These are phyloP conservation scores for Rhipidocladum racemiflorum DNA, from an alignment of 176 grass and related monocot species.

Conservation along the genomic window DNA sequence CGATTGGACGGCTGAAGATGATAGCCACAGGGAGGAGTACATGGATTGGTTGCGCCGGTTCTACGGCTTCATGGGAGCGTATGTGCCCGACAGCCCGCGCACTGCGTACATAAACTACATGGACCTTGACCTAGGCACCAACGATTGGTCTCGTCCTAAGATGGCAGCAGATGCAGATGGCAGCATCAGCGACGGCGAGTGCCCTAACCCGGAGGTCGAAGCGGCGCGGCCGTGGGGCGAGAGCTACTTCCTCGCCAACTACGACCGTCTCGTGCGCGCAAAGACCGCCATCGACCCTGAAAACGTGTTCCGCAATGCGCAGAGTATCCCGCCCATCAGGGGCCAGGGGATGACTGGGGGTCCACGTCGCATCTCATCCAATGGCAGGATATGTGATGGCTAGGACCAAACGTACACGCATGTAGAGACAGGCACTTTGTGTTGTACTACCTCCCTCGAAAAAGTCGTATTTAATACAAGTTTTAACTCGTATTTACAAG, in stretches of 20 bases:
- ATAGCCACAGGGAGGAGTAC: slow-evolving; percentile 17
- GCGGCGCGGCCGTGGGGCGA: slow-evolving; percentile 52
- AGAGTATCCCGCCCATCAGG: slow-evolving; percentile 56
- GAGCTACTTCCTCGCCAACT: slow-evolving; percentile 67
- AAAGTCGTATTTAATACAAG: too few species aligned
- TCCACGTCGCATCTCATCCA: neutral
- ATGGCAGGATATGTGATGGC: too few species aligned
- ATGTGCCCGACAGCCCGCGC: slow-evolving; percentile 41
- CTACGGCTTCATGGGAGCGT: slow-evolving; percentile 48
- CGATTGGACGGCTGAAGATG: slow-evolving; percentile 34
- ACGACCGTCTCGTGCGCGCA: slow-evolving; percentile 44
- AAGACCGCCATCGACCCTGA: slow-evolving; percentile 62
- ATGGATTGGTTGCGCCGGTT: slow-evolving; percentile 52
- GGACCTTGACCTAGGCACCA: slow-evolving; percentile 69
- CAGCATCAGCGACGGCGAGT: too few species aligned
- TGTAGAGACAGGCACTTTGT: too few species aligned
- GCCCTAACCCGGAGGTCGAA: slow-evolving; percentile 14
- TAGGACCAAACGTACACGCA: too few species aligned
- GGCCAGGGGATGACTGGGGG: neutral
- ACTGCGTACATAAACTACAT: slow-evolving; percentile 74
- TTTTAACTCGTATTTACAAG: too few species aligned
- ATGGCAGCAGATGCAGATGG: too few species aligned
- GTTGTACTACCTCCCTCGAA: too few species aligned
- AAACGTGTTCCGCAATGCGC: slow-evolving; percentile 62
- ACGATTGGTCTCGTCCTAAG: neutral